phyloP scores from a whole-genome alignment of 768 basidiomycete species.

The Xerocomellus amylosporus region DNA sequence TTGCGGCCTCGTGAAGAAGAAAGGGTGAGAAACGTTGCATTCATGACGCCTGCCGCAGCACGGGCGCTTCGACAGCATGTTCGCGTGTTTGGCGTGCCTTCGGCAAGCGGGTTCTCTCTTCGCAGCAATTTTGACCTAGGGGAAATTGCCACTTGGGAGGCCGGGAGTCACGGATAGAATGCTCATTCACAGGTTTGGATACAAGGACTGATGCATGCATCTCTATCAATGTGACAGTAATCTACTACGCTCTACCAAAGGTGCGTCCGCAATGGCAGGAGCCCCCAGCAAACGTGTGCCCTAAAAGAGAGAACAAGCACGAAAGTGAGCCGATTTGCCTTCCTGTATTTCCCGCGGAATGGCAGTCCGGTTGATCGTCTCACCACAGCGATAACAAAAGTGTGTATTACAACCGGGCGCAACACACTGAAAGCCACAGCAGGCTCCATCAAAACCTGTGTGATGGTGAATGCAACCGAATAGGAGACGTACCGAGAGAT shows the following conservation, averaged over 20 bases:
- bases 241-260: background rate
- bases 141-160: background rate
- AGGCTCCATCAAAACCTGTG: background rate
- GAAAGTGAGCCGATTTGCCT: slow-evolving; percentile 35
- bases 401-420: slow-evolving; percentile 57
- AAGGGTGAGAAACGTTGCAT: slow-evolving; percentile 11
- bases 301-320: slow-evolving; percentile 28
- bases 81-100: background rate
- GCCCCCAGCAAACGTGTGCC: background rate
- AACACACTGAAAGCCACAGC: slow-evolving; percentile 40
- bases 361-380: slow-evolving; percentile 42
- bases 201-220: background rate
- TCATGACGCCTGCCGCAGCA: slow-evolving; percentile 11
- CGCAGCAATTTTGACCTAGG: too few relatives aligned
- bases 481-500: slow-evolving; percentile 49
- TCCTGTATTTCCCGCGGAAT: slow-evolving; percentile 30
- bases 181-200: background rate
- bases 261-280: too few relatives aligned
- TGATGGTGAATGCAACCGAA: background rate
- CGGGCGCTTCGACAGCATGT: slow-evolving; percentile 4
- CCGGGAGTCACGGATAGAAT: background rate
- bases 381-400: slow-evolving; percentile 53
- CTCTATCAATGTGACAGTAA: background rate
- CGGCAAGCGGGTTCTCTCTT: background rate
- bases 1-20: slow-evolving; percentile 12